phyloP scores from a whole-genome alignment of 2,329 filamentous ascomycete species.

The Ophiostoma tasmaniense region DNA sequence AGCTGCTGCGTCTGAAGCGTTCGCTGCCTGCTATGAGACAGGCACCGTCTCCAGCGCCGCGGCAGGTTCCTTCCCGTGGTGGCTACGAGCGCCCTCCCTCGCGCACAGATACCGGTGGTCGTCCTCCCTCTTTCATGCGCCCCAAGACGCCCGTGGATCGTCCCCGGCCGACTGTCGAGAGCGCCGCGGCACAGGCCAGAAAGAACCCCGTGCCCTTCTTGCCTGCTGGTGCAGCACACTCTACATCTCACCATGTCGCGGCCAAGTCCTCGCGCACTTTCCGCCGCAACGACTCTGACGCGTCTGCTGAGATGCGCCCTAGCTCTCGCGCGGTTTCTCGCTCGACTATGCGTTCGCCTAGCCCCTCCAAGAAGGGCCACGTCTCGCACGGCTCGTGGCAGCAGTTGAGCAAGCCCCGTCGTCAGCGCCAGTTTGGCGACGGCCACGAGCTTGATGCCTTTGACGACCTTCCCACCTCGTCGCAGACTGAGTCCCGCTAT shows the following conservation, averaged over 20 bases:
- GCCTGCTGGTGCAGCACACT: conserved; percentile 62
- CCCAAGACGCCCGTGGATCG: conserved; percentile 67
- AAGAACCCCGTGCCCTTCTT: conserved; percentile 66
- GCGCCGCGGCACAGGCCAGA: conserved; percentile 42
- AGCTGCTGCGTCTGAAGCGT: conserved; percentile 56
- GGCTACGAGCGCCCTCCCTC: conserved; percentile 50
- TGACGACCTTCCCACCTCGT: conserved; percentile 88
- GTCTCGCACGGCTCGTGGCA: conserved; percentile 40
- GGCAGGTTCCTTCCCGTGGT: conserved; percentile 37
- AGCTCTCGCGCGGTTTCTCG: conserved; percentile 50
- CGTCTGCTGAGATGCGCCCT: conserved; percentile 49
- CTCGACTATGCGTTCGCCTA: conserved; percentile 51
- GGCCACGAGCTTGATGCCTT: conserved; percentile 88
- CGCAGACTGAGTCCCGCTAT: conserved; percentile 69
- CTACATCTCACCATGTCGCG: conserved; percentile 62
- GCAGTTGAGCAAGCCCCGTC: conserved; percentile 64
- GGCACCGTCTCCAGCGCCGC: conserved; percentile 40
- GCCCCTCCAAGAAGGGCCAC: conserved; percentile 42
- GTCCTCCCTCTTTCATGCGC: conserved; percentile 46
- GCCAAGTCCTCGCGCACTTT: conserved; percentile 50
- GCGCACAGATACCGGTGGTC: conserved; percentile 40
- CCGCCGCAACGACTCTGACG: conserved; percentile 76
- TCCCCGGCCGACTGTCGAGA: conserved; percentile 41
- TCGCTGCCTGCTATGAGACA: conserved; percentile 53
- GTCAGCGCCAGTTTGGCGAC: conserved; percentile 72